Conservation (phyloP, 1,284 basidiomycete genomes). For the Trametes pubescens region DNA sequence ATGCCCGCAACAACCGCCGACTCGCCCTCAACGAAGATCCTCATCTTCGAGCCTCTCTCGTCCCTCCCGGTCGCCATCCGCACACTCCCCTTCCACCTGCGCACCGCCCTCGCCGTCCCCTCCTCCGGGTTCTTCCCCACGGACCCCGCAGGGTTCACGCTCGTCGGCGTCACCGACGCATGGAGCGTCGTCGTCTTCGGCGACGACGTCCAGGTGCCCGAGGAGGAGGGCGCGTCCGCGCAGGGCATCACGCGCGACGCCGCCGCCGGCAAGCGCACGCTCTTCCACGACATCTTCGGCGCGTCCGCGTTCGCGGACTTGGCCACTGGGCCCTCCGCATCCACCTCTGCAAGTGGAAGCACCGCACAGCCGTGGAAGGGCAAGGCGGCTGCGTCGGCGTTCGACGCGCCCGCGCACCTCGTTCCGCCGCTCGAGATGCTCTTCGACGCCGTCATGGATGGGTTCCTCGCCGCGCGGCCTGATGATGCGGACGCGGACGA, state of each 20-base stretch:
- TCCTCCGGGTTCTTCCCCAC: constrained; percentile 41
- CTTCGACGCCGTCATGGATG: constrained; percentile 77
- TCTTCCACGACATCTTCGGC: constrained; percentile 90
- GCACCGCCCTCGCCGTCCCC: constrained; percentile 58
- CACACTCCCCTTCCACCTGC: constrained; percentile 67
- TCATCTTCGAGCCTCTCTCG: constrained; percentile 59
- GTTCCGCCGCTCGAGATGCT: constrained; percentile 80
- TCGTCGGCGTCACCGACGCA: constrained; percentile 71
- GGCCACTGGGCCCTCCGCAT: constrained; percentile 31
- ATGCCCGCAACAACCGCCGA: constrained; percentile 40
- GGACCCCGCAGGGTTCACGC: constrained; percentile 51
- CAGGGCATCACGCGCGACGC: constrained; percentile 51
- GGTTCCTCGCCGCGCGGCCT: constrained; percentile 59
- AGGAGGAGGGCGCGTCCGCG: constrained; percentile 52
- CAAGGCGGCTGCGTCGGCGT: constrained; percentile 57
- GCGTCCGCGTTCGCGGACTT: constrained; percentile 61
- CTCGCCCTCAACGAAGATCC: constrained; percentile 50
- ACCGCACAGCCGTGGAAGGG: constrained; percentile 47
- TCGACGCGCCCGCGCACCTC: constrained; percentile 82
- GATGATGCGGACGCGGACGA: constrained; percentile 34
- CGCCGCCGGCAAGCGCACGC: constrained; percentile 54
- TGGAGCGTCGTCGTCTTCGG: constrained; percentile 74
- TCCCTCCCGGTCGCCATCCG: constrained; percentile 51
- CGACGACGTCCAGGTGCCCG: constrained; percentile 53
- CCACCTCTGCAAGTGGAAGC: constrained; percentile 27